Percentiles rank a stretch among this genome's conserved stretches.
Conservation (phyloP, 169 alveolate genomes). For the Toxoplasma gondii region DNA sequence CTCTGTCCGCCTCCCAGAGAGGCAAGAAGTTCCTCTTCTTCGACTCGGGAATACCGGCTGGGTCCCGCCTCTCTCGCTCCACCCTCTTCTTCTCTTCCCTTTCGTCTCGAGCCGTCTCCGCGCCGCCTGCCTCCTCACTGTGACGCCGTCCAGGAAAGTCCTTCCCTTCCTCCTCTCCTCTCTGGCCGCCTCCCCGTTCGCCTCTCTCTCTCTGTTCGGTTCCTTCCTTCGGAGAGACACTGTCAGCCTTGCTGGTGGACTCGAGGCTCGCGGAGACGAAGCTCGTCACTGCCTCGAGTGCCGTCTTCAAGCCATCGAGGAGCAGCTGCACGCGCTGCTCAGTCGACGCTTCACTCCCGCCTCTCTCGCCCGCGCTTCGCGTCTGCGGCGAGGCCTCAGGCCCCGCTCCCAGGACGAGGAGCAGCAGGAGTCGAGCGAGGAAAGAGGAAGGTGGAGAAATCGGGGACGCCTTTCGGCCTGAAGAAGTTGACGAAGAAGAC, state of each 20-base stretch:
- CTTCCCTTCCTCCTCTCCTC: background rate
- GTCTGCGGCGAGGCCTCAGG: background rate
- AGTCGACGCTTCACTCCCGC: background rate
- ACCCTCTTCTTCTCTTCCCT: background rate
- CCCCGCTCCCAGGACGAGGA: background rate
- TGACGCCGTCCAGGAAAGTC: background rate
- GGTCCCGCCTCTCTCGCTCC: background rate
- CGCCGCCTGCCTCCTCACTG: background rate
- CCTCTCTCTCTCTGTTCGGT: background rate
- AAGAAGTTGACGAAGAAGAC: background rate
- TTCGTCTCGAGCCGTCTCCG: background rate
- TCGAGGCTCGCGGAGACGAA: background rate
- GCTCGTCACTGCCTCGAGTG: background rate
- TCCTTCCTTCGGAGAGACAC: background rate
- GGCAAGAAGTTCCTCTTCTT: background rate
- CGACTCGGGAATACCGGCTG: background rate
- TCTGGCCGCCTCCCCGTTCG: background rate
- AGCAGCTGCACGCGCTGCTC: background rate
- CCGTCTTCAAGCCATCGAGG: background rate
- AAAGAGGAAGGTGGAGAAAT: background rate
- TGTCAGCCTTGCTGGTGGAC: background rate
- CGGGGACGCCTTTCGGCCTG: background rate
- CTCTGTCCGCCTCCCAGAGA: background rate
- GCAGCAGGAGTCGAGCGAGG: background rate
- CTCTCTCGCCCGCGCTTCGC: background rate